Evolutionary conservation across 371 early-diverging fungal genomes (phyloP).

Genomic region (Mortierella sp.): DNA sequence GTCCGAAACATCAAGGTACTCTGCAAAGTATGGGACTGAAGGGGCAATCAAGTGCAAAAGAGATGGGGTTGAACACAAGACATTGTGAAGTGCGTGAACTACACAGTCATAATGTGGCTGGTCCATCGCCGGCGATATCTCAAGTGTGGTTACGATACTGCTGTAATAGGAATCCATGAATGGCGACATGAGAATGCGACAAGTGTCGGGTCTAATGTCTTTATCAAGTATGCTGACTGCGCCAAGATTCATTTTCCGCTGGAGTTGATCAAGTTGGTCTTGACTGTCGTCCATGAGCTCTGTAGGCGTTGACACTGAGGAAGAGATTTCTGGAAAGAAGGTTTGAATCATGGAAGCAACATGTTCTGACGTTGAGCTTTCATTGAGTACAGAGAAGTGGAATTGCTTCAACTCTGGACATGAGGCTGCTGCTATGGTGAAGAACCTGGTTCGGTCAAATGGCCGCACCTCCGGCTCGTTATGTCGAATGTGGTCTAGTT

Average conservation of each 20-base stretch:
- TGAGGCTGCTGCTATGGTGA: neutral
- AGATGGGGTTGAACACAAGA: neutral
- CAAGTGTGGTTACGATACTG: neutral
- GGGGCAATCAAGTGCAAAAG: conserved; percentile 2
- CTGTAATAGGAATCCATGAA: neutral
- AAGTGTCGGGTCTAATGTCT: neutral
- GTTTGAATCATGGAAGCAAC: neutral
- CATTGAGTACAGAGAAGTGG: neutral
- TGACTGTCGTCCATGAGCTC: no score
- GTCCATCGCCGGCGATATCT: neutral
- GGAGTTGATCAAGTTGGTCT: neutral
- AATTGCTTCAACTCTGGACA: conserved; percentile 1
- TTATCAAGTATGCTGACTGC: neutral
- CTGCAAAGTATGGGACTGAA: neutral
- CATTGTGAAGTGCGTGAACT: neutral
- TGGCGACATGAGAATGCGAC: neutral
- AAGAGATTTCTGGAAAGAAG: neutral
- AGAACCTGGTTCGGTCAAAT: neutral
- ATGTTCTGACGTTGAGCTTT: neutral
- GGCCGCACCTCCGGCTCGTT: neutral
- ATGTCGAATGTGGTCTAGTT: neutral
- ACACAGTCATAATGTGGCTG: neutral
- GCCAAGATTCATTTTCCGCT: no score
- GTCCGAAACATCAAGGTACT: neutral
- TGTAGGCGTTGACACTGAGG: neutral